Base-by-base conservation (phyloP, 192 early-diverging fungal genomes). In the Lunasporangiospora selenospora region DNA sequence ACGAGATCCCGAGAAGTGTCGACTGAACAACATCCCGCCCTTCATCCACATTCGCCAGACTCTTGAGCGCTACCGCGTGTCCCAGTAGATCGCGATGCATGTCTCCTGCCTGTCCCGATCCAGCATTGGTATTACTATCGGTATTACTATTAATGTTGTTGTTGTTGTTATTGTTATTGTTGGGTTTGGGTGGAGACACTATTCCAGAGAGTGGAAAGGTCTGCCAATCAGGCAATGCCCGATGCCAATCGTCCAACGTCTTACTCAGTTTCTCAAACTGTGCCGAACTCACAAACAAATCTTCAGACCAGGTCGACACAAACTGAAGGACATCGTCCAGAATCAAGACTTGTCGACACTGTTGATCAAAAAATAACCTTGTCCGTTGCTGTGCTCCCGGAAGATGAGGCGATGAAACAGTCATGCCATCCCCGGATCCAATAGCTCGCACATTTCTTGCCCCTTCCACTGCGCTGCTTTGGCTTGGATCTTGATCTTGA, bases 201-300 rank as follows among this genome's bases (percentile, higher is more conserved):
- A 73, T 73, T 1, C 69, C 69, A 2, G 69, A 53, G 23, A 73
- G 54, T 7, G 69, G 69, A 37, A 73, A 73, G 3, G 54, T 53
- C 36, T 73, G 69, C 69, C 69, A 73, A 12, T 62, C 60, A 3
- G 69, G 46, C 46, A 73, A 13, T 5, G 60, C 50, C 29, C 50
- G 59, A 23, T 73, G 54, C 69, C 69, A 73, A 6, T 73, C 69
- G 30, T 73, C 69, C 48, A 73, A 32, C 11, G 54, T 39, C 3
- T 16, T 13, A 7, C 69, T 73, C 38, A 63, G 46, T 23, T 73
- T 73, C 24, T 73, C 69, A 73, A 73, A 73, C 43, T 73, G 60
- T 0, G 55, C 36, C 21, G 69, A 62, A 33, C 41, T 53, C 30
- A 73, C 69, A 63, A 73, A 73, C 41, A 63, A 21, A 51, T 73